Evolutionary conservation across 805 yeast species (phyloP).

Genomic region (Sugiyamaella valdiviana): DNA sequence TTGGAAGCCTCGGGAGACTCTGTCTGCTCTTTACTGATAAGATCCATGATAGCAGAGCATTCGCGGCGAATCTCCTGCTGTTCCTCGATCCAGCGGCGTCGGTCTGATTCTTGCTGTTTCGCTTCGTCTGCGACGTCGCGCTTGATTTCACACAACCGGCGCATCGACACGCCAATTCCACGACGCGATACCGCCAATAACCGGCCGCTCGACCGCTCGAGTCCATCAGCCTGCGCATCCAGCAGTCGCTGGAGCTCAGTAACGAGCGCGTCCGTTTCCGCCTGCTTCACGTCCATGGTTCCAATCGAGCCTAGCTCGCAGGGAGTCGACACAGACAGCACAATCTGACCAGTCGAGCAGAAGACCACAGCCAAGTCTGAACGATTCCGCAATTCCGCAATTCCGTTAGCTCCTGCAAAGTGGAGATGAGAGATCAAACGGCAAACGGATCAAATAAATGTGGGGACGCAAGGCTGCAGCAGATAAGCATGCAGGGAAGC

Average conservation of each 20-base stretch:
- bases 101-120: conserved; percentile 3
- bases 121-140: conserved; percentile 10
- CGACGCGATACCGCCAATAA: conserved; percentile 11
- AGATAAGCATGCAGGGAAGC: no score
- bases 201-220: conserved; percentile 10
- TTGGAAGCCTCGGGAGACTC: conserved; percentile 1
- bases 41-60: conserved; percentile 3
- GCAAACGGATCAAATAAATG: no score
- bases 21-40: neutral
- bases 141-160: conserved; percentile 11
- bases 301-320: neutral
- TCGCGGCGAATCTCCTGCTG: conserved; percentile 3
- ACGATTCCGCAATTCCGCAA: no score
- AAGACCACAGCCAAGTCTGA: no score
- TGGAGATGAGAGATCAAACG: no score
- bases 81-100: conserved; percentile 9
- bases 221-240: conserved; percentile 20
- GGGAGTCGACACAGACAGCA: no score
- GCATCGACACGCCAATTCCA: conserved; percentile 16
- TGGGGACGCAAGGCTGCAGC: no score
- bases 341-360: neutral
- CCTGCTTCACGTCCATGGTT: neutral
- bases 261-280: conserved; percentile 7
- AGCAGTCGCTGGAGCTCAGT: conserved; percentile 14
- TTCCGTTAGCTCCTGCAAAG: no score